phyloP scores from a whole-genome alignment of 352 stramenopile genomes.

The Globisporangium lucens region DNA sequence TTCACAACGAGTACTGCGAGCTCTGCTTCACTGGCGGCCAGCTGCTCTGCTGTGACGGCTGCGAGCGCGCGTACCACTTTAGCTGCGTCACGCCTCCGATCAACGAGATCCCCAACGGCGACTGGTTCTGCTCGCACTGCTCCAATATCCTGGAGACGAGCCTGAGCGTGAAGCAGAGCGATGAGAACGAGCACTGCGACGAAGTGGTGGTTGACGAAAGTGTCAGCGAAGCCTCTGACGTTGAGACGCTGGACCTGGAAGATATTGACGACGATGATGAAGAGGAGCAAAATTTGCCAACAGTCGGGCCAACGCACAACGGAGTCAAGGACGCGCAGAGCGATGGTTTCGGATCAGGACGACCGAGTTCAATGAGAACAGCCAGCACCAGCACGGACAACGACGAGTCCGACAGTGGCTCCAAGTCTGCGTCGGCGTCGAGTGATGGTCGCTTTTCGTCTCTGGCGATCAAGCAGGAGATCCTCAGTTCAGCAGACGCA shows the following conservation, averaged over 20 bases:
- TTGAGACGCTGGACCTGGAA: constrained; percentile 14
- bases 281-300: constrained; percentile 15
- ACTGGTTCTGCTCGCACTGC: constrained; percentile 64
- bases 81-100: constrained; percentile 69
- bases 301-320: not conserved
- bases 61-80: constrained; percentile 65
- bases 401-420: constrained; percentile 17
- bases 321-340: not conserved
- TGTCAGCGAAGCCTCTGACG: constrained; percentile 9
- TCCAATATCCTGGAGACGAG: constrained; percentile 23
- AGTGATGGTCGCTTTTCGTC: not conserved
- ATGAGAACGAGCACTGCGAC: constrained; percentile 28
- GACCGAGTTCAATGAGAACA: not conserved
- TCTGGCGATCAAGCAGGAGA: constrained; percentile 3
- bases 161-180: constrained; percentile 12
- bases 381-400: constrained; percentile 14
- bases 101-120: constrained; percentile 41
- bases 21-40: constrained; percentile 63
- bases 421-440: constrained; percentile 5
- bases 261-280: constrained; percentile 22
- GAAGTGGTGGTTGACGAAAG: constrained; percentile 19
- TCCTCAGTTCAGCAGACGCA: not conserved
- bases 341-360: not conserved
- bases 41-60: constrained; percentile 67
- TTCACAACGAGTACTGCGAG: constrained; percentile 65